These are phyloP conservation scores for Lactarius psammicola DNA, from an alignment of 768 basidiomycete species.

Conservation along the genomic window DNA sequence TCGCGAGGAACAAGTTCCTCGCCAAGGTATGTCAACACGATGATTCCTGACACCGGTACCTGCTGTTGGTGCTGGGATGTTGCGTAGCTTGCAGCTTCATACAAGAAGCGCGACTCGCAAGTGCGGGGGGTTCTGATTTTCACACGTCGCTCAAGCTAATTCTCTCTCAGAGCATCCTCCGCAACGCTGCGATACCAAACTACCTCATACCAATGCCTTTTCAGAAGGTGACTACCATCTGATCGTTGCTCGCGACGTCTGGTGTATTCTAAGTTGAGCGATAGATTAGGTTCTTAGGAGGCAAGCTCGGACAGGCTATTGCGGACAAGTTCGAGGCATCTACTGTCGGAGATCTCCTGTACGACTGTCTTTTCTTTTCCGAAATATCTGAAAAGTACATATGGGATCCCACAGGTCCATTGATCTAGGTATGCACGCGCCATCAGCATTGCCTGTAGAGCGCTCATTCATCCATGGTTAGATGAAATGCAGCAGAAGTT, in stretches of 20 bases:
- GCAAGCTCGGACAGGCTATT: slow-evolving; percentile 87
- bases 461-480: slow-evolving; percentile 1
- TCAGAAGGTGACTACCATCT: slow-evolving; percentile 35
- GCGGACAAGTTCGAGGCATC: slow-evolving; percentile 86
- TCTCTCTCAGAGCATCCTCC: slow-evolving; percentile 67
- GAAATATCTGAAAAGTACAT: slow-evolving; percentile 4
- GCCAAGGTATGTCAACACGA: slow-evolving; percentile 63
- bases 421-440: slow-evolving; percentile 47
- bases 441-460: neutral
- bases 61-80: neutral
- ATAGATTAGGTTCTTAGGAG: slow-evolving; percentile 91
- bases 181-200: slow-evolving; percentile 77
- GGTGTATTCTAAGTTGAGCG: slow-evolving; percentile 1
- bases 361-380: slow-evolving; percentile 33
- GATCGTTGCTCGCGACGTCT: neutral
- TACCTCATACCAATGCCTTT: slow-evolving; percentile 87
- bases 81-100: slow-evolving; percentile 78
- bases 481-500: slow-evolving; percentile 58
- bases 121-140: slow-evolving; percentile 38
- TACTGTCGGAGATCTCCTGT: slow-evolving; percentile 90
- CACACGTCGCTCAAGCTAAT: neutral
- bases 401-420: slow-evolving; percentile 44
- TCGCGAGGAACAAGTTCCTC: slow-evolving; percentile 90
- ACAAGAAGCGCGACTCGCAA: slow-evolving; percentile 87
- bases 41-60: slow-evolving; percentile 7